Conservation (phyloP, 495 filamentous ascomycete genomes). For the Penicillium steckii region DNA sequence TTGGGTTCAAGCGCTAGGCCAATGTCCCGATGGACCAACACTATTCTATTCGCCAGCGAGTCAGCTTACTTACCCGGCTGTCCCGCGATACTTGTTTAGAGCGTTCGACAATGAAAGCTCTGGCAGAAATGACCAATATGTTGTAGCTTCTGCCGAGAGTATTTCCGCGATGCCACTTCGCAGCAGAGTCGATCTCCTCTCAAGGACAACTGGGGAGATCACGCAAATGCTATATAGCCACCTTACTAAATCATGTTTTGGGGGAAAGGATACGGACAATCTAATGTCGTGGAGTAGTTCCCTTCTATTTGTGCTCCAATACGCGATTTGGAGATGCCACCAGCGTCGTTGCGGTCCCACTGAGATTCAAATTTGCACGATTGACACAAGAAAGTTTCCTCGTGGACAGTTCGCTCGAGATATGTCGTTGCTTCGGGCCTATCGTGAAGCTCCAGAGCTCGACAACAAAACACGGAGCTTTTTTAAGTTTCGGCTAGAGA, state of each 20-base stretch:
- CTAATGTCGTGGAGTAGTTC: neutral
- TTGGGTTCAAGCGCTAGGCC: constrained; percentile 1
- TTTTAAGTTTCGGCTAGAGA: neutral
- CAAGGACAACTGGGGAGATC: neutral
- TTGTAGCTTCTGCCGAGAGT: constrained; percentile 3
- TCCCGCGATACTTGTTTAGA: constrained; percentile 4
- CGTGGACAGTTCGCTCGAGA: neutral
- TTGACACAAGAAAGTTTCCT: neutral
- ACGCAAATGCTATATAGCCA: constrained; percentile 1
- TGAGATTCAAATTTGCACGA: neutral
- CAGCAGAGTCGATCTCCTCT: constrained; percentile 4
- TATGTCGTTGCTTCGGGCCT: neutral
- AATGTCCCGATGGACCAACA: constrained; percentile 1
- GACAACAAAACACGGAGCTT: neutral
- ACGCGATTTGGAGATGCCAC: neutral
- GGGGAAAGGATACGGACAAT: neutral
- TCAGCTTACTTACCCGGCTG: neutral
- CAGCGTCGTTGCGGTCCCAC: neutral
- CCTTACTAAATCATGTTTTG: constrained; percentile 1
- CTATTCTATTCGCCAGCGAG: constrained; percentile 5
- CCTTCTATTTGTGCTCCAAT: neutral
- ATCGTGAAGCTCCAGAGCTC: neutral
- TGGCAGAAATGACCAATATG: neutral
- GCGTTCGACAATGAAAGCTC: constrained; percentile 3
- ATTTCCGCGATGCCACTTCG: constrained; percentile 1